Base-by-base conservation (phyloP, 2,329 filamentous ascomycete species). In the Pestalotiopsis sp. region DNA sequence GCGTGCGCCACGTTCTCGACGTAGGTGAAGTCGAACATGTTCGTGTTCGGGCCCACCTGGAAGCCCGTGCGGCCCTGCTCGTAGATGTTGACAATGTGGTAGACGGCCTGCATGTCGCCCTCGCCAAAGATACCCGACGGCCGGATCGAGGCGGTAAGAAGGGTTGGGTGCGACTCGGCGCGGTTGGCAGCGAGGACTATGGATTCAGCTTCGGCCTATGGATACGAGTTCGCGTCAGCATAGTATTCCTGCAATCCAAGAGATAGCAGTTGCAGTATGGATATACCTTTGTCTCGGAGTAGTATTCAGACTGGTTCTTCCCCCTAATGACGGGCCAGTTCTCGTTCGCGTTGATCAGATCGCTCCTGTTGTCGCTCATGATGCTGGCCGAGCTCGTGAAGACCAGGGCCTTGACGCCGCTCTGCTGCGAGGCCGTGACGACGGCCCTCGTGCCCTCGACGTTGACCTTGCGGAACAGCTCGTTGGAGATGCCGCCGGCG, bases 381-480 rank as follows among this genome's bases (percentile, higher is more conserved):
- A 97, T 91, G 69, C 94, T 97, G 65, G 93, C 92, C 66, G 92
- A 96, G 79, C 92, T 96, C 20, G 95, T 98, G 81, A 95, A 97
- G 60, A 98, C 93, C 71, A 98, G 89, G 0, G 88, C 92, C 80
- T 90, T 93, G 75, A 95, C 94, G 70, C 87, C 90, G 48, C 87
- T 86, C 72, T 87, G 83, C 75, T 87, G 86, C 73, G 92, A 92
- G 17, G 92, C 93, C 44, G 91, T 88, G 66, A 98, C 83, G 62
- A 98, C 87, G 71, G 91, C 90, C 71, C 85, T 85, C 14, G 96
- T 98, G 64, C 95, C 95, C 64, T 94, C 91, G 65, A 97, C 91
- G 78, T 98, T 99, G 77, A 98, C 92, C 78, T 90, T 91, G 74
- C 88, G 88, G 78, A 96, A 91, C 44, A 93, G 81, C 20, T 87